Evolutionary conservation across 768 basidiomycete species (phyloP), one percentile per base, ranked within the genome.

Genomic region (Boletus patriciae): DNA sequence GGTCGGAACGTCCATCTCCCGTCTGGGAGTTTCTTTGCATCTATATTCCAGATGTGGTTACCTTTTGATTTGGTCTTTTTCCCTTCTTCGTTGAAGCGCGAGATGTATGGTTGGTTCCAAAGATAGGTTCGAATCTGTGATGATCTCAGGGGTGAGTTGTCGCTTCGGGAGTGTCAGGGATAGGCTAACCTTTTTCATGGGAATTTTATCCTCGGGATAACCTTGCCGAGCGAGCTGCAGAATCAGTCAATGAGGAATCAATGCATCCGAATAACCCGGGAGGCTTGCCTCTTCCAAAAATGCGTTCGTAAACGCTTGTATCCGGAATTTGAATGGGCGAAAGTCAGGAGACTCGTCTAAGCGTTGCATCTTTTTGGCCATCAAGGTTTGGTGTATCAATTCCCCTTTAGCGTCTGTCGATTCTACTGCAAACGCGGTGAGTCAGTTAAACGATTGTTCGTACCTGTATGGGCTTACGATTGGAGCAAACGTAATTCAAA

Each of bases 1-100:
- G 91, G 87, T 49, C 92, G 82, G 76, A 96, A 97, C 50, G 84
- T 80, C 94, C 94, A 98, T 60, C 81, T 76, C 41, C 87, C 83
- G 46, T 90, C 90, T 23, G 76, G 77, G 23, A 76, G 68, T 72
- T 92, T 95, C 76, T 84, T 92, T n/a, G 94, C 96, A 66, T 98
- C 93, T 49, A 98, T 89, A 67, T 94, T 95, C 96, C 96, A 99
- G 62, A 98, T 97, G 66, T 98, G 96, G 74, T 99, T 99, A 46
- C 96, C 96, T 77, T 97, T 97, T 52, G 93, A 95, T 74, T 99
- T 99, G 23, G 95, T 92, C 76, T 99, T 99, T 74, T 98, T 98
- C 36, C 96, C 96, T 70, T 98, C 96, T 67, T 98, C 94, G 70
- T 99, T 99, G 79, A 95, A 98, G 31, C 96, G 90, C 29, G 94